Base-by-base conservation (phyloP, 768 basidiomycete genomes). In the Serendipita sp. region DNA sequence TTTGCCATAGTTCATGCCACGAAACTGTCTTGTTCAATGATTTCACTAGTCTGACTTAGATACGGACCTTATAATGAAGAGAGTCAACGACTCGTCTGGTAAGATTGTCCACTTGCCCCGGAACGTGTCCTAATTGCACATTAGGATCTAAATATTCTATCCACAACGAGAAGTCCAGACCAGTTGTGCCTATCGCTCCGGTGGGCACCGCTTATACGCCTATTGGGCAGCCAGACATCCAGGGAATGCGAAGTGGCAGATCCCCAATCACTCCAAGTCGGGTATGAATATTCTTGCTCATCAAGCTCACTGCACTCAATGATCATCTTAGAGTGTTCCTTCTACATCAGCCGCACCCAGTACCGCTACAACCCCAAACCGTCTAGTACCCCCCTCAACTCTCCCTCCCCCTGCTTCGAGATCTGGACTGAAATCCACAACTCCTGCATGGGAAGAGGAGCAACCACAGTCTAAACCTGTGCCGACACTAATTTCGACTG, bases 71-170 rank as follows among this genome's bases (percentile, higher is more conserved):
- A 90, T 97, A 73, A 89, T 90, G 83, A 82, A 83, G 63, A 82
- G 88, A 45, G 82, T 95, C n/a, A 85, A 86, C 75, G 84, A 86
- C 17, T 86, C 90, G 9, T 92, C 89, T 13, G 92, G 92, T n/a
- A 48, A n/a, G 45, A 38, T 38, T n/a, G n/a, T 28, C 26, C 9
- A 9, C n/a, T n/a, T 9, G 45, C n/a, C n/a, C n/a, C 9, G 9
- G 9, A 9, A 48, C n/a, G 20, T 28, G 9, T 7, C 26, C n/a
- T 9, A 20, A 48, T n/a, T 20, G 45, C n/a, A 14, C n/a, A n/a
- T 20, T n/a, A 48, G 45, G 53, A 20, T 82, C 90, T 0, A 90
- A 82, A 68, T 98, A 98, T 72, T 86, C 88, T 2, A 77, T 82
- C 0, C 91, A 93, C 68, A 84, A 85, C 56, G 89, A 93, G 68